These are phyloP conservation scores for Afroboletus lepidellus DNA, from an alignment of 1,284 basidiomycete genomes.

Conservation along the genomic window DNA sequence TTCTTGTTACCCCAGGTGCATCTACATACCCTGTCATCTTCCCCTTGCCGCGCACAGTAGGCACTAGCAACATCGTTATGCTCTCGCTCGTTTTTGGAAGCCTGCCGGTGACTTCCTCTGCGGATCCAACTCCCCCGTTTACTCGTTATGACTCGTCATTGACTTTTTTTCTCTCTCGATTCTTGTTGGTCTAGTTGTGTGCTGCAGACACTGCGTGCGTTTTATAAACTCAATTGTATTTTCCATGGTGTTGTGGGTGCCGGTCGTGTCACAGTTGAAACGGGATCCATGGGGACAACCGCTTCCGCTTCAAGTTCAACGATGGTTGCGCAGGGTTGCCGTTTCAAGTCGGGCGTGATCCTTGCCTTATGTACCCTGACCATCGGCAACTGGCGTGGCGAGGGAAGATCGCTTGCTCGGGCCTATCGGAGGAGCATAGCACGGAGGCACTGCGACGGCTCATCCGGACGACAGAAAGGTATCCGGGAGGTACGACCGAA, in stretches of 20 bases:
- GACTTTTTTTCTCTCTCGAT: conserved; percentile 4
- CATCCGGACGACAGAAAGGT: no score
- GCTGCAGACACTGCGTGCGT: conserved; percentile 1
- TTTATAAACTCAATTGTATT: conserved; percentile 19
- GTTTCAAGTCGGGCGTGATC: no score
- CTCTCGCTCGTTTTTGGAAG: conserved; percentile 26
- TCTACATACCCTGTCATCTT: conserved; percentile 25
- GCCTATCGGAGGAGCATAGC: no score
- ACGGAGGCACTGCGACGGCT: no score
- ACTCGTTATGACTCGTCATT: conserved; percentile 29
- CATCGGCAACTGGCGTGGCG: no score
- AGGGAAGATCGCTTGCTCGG: no score
- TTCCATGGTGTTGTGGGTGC: conserved; percentile 12
- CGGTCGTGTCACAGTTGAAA: no score
- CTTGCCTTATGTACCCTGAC: no score
- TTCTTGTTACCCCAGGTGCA: conserved; percentile 26
- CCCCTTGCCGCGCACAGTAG: conserved; percentile 19
- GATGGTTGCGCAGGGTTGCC: no score
- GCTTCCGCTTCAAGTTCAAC: not conserved
- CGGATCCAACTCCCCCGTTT: conserved; percentile 6
- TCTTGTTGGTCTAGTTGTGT: conserved; percentile 11
- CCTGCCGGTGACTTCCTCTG: conserved; percentile 6
- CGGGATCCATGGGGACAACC: not conserved
- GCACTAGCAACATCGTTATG: conserved; percentile 28
- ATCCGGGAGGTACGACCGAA: no score